phyloP scores from a whole-genome alignment of 148 eudicot species.

The Suaeda aralocaspica region DNA sequence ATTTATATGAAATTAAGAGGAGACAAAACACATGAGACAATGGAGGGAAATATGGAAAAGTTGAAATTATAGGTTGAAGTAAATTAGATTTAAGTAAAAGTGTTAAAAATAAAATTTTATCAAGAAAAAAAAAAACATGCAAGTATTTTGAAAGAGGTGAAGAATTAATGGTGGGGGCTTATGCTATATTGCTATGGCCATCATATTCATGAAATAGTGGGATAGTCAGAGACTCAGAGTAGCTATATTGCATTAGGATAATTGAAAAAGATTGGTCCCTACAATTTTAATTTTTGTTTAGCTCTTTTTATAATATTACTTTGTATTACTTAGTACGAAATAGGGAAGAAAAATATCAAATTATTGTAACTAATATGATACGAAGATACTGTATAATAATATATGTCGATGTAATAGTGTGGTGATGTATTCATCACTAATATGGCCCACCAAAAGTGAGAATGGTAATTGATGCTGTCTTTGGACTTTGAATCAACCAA shows the following conservation, averaged over 20 bases:
- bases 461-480: conserved; percentile 26
- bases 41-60: conserved; percentile 30
- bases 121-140: background rate
- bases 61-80: background rate
- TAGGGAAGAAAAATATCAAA: too few relatives aligned
- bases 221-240: conserved; percentile 24
- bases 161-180: conserved; percentile 4
- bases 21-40: conserved; percentile 29
- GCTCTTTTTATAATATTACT: background rate
- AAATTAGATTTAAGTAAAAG: too few relatives aligned
- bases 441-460: conserved; percentile 27
- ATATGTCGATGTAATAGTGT: too few relatives aligned
- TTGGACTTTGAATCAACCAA: conserved; percentile 33
- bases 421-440: conserved; percentile 7
- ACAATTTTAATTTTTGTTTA: background rate
- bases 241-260: conserved; percentile 24
- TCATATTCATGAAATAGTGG: conserved; percentile 5
- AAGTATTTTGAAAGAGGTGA: background rate
- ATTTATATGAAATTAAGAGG: background rate
- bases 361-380: background rate
- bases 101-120: too few relatives aligned
- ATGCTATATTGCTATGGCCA: too few relatives aligned
- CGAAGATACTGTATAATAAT: too few relatives aligned
- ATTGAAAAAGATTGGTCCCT: conserved; percentile 35
- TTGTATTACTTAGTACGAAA: too few relatives aligned